These are phyloP conservation scores for Pythium pyrilobum DNA, from an alignment of 352 stramenopile species.

Conservation along the genomic window DNA sequence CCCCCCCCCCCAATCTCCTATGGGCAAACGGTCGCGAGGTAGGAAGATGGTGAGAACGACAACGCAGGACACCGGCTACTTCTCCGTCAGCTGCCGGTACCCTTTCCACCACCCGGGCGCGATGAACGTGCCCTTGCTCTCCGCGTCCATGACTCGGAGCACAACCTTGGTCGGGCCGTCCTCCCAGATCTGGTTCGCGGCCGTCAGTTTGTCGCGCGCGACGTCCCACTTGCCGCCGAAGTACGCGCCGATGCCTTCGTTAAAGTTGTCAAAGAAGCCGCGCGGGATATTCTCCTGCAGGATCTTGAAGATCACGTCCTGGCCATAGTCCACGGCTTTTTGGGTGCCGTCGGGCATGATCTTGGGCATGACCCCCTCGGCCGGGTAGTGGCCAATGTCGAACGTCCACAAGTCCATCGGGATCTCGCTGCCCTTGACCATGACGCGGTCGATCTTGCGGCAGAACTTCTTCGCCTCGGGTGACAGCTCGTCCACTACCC, in stretches of 20 bases:
- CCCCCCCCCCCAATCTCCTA: too few relatives aligned
- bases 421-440: constrained; percentile 95
- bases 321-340: constrained; percentile 78
- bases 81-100: constrained; percentile 91
- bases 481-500: constrained; percentile 93
- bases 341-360: constrained; percentile 57
- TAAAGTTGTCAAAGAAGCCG: constrained; percentile 90
- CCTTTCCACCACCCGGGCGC: constrained; percentile 90
- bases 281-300: constrained; percentile 76
- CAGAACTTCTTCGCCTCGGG: constrained; percentile 77
- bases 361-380: constrained; percentile 43
- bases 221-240: constrained; percentile 90
- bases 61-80: too few relatives aligned
- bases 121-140: constrained; percentile 80
- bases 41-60: neutral
- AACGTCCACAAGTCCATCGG: constrained; percentile 94
- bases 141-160: constrained; percentile 85
- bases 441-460: constrained; percentile 94
- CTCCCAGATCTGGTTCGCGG: constrained; percentile 90
- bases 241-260: constrained; percentile 90
- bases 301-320: constrained; percentile 60
- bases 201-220: constrained; percentile 75
- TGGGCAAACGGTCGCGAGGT: too few relatives aligned
- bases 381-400: constrained; percentile 84
- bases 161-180: constrained; percentile 89